These are phyloP conservation scores for Backusella circina DNA, from an alignment of 192 early-diverging fungal species.

Conservation along the genomic window DNA sequence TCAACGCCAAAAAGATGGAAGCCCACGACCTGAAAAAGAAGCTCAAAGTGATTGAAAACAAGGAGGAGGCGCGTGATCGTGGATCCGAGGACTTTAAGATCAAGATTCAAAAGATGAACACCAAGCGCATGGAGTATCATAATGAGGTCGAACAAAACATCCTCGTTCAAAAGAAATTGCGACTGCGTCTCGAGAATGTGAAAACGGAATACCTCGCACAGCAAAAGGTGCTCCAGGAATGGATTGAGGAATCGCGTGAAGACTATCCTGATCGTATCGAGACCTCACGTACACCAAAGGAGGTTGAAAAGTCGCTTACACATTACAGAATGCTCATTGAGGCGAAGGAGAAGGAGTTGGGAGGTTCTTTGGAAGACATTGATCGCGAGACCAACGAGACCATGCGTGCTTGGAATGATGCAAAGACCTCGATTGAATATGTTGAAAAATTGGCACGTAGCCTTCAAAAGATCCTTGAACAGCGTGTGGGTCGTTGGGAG, in stretches of 20 bases:
- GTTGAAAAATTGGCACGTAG: slow-evolving; percentile 35
- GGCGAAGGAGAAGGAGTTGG: slow-evolving; percentile 54
- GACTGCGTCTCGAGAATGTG: neutral
- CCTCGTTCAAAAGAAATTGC: neutral
- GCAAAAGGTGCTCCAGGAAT: slow-evolving; percentile 23
- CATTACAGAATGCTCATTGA: slow-evolving; percentile 44
- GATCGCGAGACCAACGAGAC: slow-evolving; percentile 48
- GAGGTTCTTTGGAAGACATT: slow-evolving; percentile 58
- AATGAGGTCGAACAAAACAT: neutral
- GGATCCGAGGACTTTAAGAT: neutral
- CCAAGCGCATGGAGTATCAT: neutral
- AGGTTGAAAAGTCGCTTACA: slow-evolving; percentile 62
- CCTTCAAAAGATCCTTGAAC: slow-evolving; percentile 47
- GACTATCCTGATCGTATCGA: slow-evolving; percentile 63
- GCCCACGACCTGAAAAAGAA: neutral
- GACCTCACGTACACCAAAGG: slow-evolving; percentile 33
- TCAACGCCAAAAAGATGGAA: neutral
- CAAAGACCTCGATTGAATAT: slow-evolving; percentile 47
- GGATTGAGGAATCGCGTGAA: slow-evolving; percentile 46
- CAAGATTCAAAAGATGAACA: neutral
- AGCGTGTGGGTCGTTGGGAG: slow-evolving; percentile 60
- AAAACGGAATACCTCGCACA: neutral
- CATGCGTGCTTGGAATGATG: slow-evolving; percentile 49
- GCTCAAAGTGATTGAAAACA: neutral
- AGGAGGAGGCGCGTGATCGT: neutral